Conservation (phyloP, 2,329 filamentous ascomycete species). For the Westerdykella sp. region DNA sequence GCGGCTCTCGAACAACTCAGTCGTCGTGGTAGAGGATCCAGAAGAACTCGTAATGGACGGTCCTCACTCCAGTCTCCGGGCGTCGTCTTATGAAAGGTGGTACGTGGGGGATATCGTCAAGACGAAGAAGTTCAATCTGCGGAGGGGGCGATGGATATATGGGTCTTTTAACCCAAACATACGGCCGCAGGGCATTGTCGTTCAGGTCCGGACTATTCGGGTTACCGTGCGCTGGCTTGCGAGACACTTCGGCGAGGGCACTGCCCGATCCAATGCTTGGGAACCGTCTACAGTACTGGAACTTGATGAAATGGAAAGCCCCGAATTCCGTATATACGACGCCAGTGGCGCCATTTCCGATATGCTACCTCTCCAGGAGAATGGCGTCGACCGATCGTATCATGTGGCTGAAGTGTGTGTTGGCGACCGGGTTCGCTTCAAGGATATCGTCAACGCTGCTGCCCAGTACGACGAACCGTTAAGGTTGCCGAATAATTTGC, state of each 20-base stretch:
- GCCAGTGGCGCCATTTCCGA: constrained; percentile 18
- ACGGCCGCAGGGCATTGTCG: constrained; percentile 46
- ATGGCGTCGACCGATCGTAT: constrained; percentile 23
- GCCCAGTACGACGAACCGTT: constrained; percentile 46
- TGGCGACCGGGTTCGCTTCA: constrained; percentile 51
- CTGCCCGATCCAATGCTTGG: constrained; percentile 11
- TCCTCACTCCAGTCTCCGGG: constrained; percentile 9
- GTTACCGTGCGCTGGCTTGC: constrained; percentile 51
- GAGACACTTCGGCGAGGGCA: constrained; percentile 33
- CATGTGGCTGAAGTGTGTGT: constrained; percentile 38
- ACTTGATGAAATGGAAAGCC: constrained; percentile 40
- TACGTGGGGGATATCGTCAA: constrained; percentile 46
- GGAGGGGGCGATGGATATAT: constrained; percentile 48
- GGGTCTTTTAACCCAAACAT: constrained; percentile 48
- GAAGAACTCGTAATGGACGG: constrained; percentile 38
- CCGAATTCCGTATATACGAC: constrained; percentile 42
- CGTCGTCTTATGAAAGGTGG: constrained; percentile 24
- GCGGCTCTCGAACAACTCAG: constrained; percentile 47
- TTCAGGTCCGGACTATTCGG: constrained; percentile 43
- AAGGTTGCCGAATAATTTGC: constrained; percentile 19
- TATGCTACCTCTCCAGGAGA: constrained; percentile 18
- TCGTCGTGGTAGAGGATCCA: constrained; percentile 48
- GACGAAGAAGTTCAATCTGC: constrained; percentile 48
- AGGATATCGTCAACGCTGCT: constrained; percentile 46
- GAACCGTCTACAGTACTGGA: constrained; percentile 30